Conservation (phyloP, 345 rosid species). For the Moricandia arvensis region DNA sequence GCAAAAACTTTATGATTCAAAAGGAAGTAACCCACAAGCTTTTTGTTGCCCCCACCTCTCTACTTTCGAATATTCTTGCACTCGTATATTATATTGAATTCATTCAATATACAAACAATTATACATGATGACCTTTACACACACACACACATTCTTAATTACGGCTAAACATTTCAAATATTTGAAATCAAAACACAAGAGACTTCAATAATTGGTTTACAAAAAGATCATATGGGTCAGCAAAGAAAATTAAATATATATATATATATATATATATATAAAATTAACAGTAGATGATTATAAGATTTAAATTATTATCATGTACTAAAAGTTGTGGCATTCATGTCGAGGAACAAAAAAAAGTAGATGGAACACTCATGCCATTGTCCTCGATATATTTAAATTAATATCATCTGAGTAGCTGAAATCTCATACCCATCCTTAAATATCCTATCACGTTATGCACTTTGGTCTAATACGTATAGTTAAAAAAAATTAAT, state of each 20-base stretch:
- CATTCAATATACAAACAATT: neutral
- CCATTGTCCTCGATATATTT: neutral
- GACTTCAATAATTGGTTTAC: neutral
- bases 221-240: neutral
- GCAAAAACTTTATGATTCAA: conserved; percentile 37
- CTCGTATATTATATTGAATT: neutral
- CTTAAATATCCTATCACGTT: neutral
- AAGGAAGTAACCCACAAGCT: conserved; percentile 26
- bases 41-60: conserved; percentile 19
- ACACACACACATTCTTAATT: neutral
- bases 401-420: neutral
- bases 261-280: neutral
- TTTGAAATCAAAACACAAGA: neutral
- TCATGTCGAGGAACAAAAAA: conserved; percentile 18
- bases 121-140: neutral
- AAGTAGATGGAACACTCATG: conserved; percentile 2
- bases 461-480: neutral
- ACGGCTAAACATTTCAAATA: neutral
- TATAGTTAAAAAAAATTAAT: neutral
- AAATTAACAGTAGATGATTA: neutral
- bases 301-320: neutral
- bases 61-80: conserved; percentile 24
- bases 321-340: conserved; percentile 20
- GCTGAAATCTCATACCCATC: neutral
- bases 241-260: neutral